Conservation (phyloP, 2,329 filamentous ascomycete genomes). For the Xylaria sp. region DNA sequence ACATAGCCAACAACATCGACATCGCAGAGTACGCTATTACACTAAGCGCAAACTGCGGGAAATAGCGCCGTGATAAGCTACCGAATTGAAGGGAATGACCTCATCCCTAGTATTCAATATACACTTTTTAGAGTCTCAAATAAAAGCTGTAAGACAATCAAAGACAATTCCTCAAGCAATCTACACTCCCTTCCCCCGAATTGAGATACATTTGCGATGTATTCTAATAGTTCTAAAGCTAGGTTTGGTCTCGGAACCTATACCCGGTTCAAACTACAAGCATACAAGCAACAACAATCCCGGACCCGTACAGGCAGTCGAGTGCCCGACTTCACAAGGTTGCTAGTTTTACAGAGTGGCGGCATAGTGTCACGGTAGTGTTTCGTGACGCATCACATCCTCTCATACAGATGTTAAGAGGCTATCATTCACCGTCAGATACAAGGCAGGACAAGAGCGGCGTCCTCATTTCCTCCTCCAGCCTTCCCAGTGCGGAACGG, state of each 20-base stretch:
- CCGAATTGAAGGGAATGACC: neutral
- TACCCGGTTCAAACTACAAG: neutral
- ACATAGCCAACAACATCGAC: too few relatives aligned
- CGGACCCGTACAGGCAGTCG: neutral
- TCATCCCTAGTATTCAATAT: neutral
- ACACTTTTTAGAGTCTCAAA: neutral
- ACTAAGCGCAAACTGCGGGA: neutral
- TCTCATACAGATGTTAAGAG: neutral
- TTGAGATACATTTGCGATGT: neutral
- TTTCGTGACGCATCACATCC: neutral
- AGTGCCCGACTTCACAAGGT: neutral
- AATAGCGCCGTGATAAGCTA: neutral
- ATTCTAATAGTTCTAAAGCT: neutral
- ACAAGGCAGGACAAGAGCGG: neutral
- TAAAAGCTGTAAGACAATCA: neutral
- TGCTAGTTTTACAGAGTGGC: neutral
- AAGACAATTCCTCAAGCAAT: neutral
- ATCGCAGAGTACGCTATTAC: neutral
- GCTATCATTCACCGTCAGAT: conserved; percentile 11
- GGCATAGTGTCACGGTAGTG: neutral
- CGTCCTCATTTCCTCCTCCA: conserved; percentile 26
- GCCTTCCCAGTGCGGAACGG: conserved; percentile 25
- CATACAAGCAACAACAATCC: too few relatives aligned
- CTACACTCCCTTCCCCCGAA: neutral
- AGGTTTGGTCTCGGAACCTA: neutral